A percentile compares a stretch with the other conserved stretches of the same genome.
Conservation (phyloP, 192 early-diverging fungal species). For the Backusella westeae region DNA sequence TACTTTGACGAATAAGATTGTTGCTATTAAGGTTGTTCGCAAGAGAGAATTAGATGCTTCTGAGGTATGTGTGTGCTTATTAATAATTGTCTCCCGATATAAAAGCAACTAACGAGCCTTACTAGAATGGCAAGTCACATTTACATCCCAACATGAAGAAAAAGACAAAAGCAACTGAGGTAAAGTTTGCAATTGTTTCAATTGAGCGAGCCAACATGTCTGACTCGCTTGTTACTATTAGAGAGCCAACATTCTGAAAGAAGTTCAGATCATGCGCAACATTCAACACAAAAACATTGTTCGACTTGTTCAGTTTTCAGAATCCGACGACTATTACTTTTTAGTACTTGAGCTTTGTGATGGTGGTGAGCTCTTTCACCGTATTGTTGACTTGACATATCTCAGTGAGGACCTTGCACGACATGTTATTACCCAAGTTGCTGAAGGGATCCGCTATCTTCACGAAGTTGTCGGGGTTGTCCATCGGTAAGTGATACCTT, state of each 20-base stretch:
- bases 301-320: constrained; percentile 71
- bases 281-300: constrained; percentile 78
- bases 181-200: constrained; percentile 7
- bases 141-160: constrained; percentile 41
- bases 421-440: constrained; percentile 86
- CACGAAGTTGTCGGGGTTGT: constrained; percentile 82
- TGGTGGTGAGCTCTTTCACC: constrained; percentile 92
- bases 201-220: not conserved
- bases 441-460: constrained; percentile 77
- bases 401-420: constrained; percentile 76
- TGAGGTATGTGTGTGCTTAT: constrained; percentile 46
- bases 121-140: constrained; percentile 23
- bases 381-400: constrained; percentile 79
- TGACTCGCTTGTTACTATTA: constrained; percentile 13
- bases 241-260: constrained; percentile 83
- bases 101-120: not conserved
- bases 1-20: constrained; percentile 58
- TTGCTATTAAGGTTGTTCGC: constrained; percentile 83
- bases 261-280: constrained; percentile 82
- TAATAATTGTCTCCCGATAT: not conserved
- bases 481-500: constrained; percentile 50
- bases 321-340: constrained; percentile 73
- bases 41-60: constrained; percentile 70
- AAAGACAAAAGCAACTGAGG: constrained; percentile 35
- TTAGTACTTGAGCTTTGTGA: constrained; percentile 78